Evolutionary conservation across 1,284 basidiomycete species (phyloP), one percentile per base, ranked within the genome.

Genomic region (Hymenochaete sp.): DNA sequence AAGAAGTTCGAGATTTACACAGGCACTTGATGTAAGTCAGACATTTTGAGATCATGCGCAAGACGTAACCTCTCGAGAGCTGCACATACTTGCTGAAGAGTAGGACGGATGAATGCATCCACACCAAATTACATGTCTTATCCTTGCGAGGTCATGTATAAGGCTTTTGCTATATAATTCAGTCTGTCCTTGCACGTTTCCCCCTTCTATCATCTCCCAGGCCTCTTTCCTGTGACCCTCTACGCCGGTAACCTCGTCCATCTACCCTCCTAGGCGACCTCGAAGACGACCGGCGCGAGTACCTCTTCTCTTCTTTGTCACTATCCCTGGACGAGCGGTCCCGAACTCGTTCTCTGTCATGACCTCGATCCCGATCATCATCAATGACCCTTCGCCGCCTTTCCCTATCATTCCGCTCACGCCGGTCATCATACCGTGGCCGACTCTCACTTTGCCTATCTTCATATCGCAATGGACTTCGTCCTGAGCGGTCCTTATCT

Each of bases 151-250:
- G n/a, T n/a, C n/a, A n/a, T n/a, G n/a, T n/a, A n/a, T n/a, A n/a
- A n/a, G n/a, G n/a, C n/a, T n/a, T n/a, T n/a, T n/a, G n/a, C n/a
- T n/a, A n/a, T n/a, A n/a, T n/a, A n/a, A n/a, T 6, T 42, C 22
- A 44, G 19, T 51, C 45, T 40, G 49, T 51, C 44, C 65, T 55
- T 43, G 62, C 57, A 44, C 65, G 61, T 55, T 69, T 66, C 40
- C 31, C 48, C n/a, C 49, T 29, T 57, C 61, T 26, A 55, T 61
- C 25, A 56, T 50, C 38, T 7, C 62, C 59, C 19, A 54, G 52
- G 10, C 64, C 67, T 43, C 68, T 63, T 51, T 72, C 32, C 13
- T 19, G 32, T 35, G 32, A 6, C 13, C 13, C 13, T 8, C 41
- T 40, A n/a, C 38, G 45, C 10, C 22, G 29, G 13, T 49, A 37